Conservation (phyloP, 768 basidiomycete species). For the Mycena belliarum region DNA sequence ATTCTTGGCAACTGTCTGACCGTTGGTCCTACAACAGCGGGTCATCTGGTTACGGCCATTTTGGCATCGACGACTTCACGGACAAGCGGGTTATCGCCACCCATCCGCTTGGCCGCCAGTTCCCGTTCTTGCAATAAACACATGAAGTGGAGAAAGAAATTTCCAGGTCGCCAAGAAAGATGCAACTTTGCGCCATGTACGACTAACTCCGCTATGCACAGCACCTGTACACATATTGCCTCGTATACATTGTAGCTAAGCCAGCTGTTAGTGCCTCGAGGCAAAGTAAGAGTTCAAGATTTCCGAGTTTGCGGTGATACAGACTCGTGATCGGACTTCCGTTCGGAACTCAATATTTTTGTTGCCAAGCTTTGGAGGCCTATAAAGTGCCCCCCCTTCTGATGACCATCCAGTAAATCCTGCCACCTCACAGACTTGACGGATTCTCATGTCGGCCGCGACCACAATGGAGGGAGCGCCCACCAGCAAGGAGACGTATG, state of each 20-base stretch:
- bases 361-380: not conserved
- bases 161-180: not conserved
- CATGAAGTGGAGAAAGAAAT: not conserved
- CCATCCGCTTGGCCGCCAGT: constrained; percentile 36
- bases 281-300: not conserved
- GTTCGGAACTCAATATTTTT: constrained; percentile 5
- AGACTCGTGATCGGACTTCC: constrained; percentile 2
- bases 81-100: constrained; percentile 43
- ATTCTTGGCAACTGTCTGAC: constrained; percentile 41
- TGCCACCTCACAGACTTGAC: not conserved
- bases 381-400: constrained; percentile 2
- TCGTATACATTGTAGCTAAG: constrained; percentile 3
- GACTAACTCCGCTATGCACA: not conserved
- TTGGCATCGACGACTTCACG: constrained; percentile 51
- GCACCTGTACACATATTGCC: not conserved
- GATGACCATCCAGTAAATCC: not conserved
- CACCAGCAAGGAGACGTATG: not conserved
- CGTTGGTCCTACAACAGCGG: constrained; percentile 25
- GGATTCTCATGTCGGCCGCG: not conserved
- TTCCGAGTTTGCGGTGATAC: constrained; percentile 9
- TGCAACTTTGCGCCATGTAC: too few species aligned
- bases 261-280: not conserved
- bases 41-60: constrained; percentile 55
- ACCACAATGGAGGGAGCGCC: not conserved
- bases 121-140: constrained; percentile 32